These are phyloP conservation scores for Boletus huronensis DNA, from an alignment of 768 basidiomycete species.

Conservation along the genomic window DNA sequence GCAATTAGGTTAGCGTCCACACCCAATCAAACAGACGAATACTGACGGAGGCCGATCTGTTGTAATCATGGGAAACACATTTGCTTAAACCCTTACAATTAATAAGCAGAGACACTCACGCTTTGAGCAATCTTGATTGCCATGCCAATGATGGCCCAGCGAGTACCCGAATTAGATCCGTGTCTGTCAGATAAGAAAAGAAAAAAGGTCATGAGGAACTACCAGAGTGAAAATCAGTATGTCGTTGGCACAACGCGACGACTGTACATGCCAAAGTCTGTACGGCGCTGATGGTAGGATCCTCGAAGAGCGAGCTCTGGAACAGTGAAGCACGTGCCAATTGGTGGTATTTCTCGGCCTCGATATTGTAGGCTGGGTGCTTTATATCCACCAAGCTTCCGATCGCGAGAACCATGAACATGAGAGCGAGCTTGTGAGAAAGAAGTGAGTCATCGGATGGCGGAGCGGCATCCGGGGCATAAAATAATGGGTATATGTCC, in stretches of 20 bases:
- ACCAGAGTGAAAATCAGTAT: conserved; percentile 19
- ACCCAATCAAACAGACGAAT: background rate
- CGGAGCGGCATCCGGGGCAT: conserved; percentile 41
- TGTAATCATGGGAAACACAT: conserved; percentile 4
- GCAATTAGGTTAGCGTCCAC: conserved; percentile 4
- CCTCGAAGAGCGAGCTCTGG: conserved; percentile 60
- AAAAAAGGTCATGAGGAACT: conserved; percentile 72
- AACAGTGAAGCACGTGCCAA: conserved; percentile 63
- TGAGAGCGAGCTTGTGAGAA: conserved; percentile 58
- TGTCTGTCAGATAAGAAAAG: conserved; percentile 67
- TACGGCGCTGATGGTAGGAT: conserved; percentile 64
- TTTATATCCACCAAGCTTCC: conserved; percentile 59
- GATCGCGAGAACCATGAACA: conserved; percentile 67
- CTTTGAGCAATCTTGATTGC: conserved; percentile 69
- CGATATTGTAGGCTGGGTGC: conserved; percentile 55
- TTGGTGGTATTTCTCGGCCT: conserved; percentile 70
- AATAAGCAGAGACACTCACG: conserved; percentile 41
- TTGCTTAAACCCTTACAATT: background rate
- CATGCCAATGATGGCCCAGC: conserved; percentile 68
- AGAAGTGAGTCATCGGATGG: conserved; percentile 49
- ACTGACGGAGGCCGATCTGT: conserved; percentile 70
- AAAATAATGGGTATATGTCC: conserved; percentile 59
- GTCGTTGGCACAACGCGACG: conserved; percentile 24
- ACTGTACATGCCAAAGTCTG: conserved; percentile 54
- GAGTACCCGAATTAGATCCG: conserved; percentile 58